Conservation (phyloP, 2,329 filamentous ascomycete species). For the Talaromyces sp. region DNA sequence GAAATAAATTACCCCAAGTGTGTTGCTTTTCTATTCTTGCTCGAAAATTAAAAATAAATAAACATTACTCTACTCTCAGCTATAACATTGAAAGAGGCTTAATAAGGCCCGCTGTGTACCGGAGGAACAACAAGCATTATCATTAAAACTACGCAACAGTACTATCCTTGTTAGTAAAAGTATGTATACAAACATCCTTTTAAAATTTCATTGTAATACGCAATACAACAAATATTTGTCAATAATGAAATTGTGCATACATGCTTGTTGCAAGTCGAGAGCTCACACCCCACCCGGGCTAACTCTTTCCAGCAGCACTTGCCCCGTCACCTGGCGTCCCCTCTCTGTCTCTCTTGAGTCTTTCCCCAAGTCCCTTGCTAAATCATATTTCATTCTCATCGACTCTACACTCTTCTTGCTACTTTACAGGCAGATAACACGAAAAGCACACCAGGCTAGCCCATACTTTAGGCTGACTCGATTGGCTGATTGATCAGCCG, state of each 20-base stretch:
- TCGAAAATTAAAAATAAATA: neutral
- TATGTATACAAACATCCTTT: neutral
- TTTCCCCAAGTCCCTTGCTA: neutral
- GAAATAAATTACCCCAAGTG: neutral
- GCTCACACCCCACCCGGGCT: neutral
- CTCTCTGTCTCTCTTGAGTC: neutral
- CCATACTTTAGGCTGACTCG: neutral
- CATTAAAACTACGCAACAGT: neutral
- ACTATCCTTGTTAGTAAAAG: neutral
- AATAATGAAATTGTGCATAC: no score
- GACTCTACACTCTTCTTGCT: no score
- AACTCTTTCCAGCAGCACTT: neutral
- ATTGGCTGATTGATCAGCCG: neutral
- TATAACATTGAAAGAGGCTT: neutral
- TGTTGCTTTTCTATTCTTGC: neutral
- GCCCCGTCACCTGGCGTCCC: neutral
- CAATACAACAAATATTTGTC: neutral
- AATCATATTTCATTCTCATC: neutral
- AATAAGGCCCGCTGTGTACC: neutral
- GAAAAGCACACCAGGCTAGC: no score
- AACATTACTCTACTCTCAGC: neutral
- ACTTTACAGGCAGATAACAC: no score
- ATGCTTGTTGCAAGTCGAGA: neutral
- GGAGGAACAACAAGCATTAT: neutral
- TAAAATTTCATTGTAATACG: neutral